Percentiles rank a stretch among this genome's conserved stretches.
Evolutionary conservation across 2,329 filamentous ascomycete genomes (phyloP).

Genomic region (Cucurbitaria berberidis): DNA sequence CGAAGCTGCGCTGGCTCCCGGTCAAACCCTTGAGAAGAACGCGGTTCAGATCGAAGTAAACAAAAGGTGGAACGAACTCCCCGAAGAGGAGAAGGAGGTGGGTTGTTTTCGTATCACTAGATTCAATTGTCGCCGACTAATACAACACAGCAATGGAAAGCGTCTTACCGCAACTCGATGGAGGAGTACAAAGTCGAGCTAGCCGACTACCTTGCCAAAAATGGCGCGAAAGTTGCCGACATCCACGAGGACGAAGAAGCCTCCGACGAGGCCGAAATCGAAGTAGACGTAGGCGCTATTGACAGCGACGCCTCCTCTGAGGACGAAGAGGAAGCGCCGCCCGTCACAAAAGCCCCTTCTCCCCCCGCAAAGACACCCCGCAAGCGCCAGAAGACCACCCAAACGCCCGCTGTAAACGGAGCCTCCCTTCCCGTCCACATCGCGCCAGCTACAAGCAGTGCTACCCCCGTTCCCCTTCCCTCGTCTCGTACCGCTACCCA

Average conservation of each 20-base stretch:
- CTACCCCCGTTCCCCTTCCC: conserved; percentile 38
- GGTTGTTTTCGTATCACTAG: conserved; percentile 32
- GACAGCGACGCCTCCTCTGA: conserved; percentile 51
- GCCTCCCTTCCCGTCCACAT: conserved; percentile 18
- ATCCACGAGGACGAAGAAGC: conserved; percentile 50
- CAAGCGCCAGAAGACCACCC: conserved; percentile 48
- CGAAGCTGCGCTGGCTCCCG: conserved; percentile 58
- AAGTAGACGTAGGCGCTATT: conserved; percentile 44
- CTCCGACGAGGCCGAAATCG: conserved; percentile 28
- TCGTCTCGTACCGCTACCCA: conserved; percentile 16
- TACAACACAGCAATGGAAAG: conserved; percentile 43
- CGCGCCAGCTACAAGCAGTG: conserved; percentile 21
- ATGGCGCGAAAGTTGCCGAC: conserved; percentile 48
- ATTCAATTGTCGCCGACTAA: not conserved
- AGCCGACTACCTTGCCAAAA: conserved; percentile 61
- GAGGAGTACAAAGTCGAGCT: conserved; percentile 63
- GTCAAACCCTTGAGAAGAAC: conserved; percentile 76
- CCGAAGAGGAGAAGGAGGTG: conserved; percentile 72
- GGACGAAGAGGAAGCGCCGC: conserved; percentile 42
- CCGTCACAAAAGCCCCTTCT: conserved; percentile 43
- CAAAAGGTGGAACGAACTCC: conserved; percentile 82
- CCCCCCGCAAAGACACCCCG: conserved; percentile 45
- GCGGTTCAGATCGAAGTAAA: conserved; percentile 89
- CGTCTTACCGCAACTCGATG: conserved; percentile 60
- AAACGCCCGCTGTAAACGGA: conserved; percentile 31